Evolutionary conservation across 768 basidiomycete genomes (phyloP), one percentile per base, ranked within the genome.

Genomic region (Suillus decipiens): DNA sequence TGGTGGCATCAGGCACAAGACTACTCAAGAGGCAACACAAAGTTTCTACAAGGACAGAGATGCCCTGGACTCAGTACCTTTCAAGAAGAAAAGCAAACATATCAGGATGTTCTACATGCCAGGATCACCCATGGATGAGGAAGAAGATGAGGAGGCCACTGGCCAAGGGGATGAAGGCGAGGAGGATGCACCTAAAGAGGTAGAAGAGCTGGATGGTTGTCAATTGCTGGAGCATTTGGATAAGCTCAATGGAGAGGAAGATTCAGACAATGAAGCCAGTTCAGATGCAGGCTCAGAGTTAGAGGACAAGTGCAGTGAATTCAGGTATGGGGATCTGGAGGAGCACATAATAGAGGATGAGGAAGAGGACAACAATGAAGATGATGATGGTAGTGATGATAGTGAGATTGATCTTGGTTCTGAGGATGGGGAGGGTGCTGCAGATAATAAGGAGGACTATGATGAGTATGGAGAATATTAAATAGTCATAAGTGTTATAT

Each of bases 1-100:
- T 0, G 73, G 71, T 0, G 72, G 75, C 1, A 64, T 77, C 9
- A 74, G 77, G 0, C 77, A 78, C 57, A 61, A 56, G 39, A 28
- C 47, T 12, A 60, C 63, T 8, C 60, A 51, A 37, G 50, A 63
- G 8, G 61, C 61, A 6, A 58, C 34, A 9, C 42, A 14, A 5
- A 37, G 5, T 34, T 42, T 62, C n/a, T 37, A 39, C 17, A 1
- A 57, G 36, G 55, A 62, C 19, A 6, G 22, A 15, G 61, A 62
- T 24, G 45, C 34, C 2, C 56, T 63, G 11, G 22, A 63, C 19
- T 37, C 34, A 48, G 62, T 59, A 9, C 31, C 19, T 1, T 59
- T 45, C n/a, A 42, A 7, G 14, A 43, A 63, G 39, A 24, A 37
- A 58, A 41, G 39, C 8, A 34, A 48, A 15, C 28, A 7, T 8